Base-by-base conservation (phyloP, 306 rosid species). In the Elaeagnus macrophylla region DNA sequence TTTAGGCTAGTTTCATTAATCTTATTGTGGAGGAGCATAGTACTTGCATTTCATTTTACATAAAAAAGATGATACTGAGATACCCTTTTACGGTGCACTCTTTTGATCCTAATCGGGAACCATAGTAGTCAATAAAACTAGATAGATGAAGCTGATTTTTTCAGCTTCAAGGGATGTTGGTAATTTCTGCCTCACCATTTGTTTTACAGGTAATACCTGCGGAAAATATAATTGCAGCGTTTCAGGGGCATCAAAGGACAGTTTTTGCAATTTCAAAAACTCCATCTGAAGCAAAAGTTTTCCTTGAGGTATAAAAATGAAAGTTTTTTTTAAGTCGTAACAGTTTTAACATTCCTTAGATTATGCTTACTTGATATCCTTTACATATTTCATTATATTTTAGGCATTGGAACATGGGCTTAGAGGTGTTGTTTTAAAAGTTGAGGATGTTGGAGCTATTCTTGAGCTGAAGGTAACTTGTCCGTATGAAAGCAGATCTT, bases 381-480 rank as follows among this genome's bases (percentile, higher is more conserved):
- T 20, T 20, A 20, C 8, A 12, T 53, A 49, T 55, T 18, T 16
- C 44, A 49, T 65, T 40, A 7, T 54, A 67, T 61, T 75, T 14
- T 70, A 90, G 97, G 91, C 95, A 6, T 84, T 90, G 32, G 91
- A 90, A 67, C 81, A 76, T 12, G 97, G 95, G 53, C 77, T 90
- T 36, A 94, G 94, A 61, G 97, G 95, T 65, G 76, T 90, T 58
- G 70, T 90, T 67, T 66, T 90, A 66, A 86, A 81, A 78, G 83
- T 83, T 10, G 88, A 80, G 48, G 91, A 86, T 69, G 74, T 72
- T 15, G 80, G 77, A 68, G 81, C 86, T 53, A 72, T 90, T 76
- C 77, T 81, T 12, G 72, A 81, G 76, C 75, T 90, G 19, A 90
- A 90, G 97, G 97, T 90, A 73, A 66, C 68, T 66, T 17, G 8